Evolutionary conservation across 2,329 filamentous ascomycete genomes (phyloP).

Genomic region (Xylariomycetidae sp.): DNA sequence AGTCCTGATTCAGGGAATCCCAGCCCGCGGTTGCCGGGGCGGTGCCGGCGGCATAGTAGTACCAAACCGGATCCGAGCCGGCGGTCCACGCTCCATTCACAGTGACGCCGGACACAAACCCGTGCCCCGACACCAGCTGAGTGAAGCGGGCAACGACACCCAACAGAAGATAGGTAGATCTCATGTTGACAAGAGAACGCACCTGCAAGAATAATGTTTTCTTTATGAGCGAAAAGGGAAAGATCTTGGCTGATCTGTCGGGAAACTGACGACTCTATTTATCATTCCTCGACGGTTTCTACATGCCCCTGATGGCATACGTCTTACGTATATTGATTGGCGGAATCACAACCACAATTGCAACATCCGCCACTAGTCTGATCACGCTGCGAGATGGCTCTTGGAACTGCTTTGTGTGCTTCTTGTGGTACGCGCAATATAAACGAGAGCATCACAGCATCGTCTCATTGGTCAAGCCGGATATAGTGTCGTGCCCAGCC

Average conservation of each 20-base stretch:
- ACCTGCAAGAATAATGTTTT: neutral
- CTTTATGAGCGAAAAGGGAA: slow-evolving; percentile 8
- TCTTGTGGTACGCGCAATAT: slow-evolving; percentile 1
- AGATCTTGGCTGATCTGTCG: neutral
- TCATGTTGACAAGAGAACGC: too few relatives aligned
- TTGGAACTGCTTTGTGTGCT: slow-evolving; percentile 9
- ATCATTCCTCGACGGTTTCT: too few relatives aligned
- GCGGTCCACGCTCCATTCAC: slow-evolving; percentile 17
- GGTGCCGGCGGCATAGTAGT: slow-evolving; percentile 12
- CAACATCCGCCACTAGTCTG: too few relatives aligned
- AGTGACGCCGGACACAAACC: slow-evolving; percentile 18
- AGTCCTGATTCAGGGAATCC: slow-evolving; percentile 27
- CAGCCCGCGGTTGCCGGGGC: slow-evolving; percentile 16
- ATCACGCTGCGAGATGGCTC: neutral
- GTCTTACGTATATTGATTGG: too few relatives aligned
- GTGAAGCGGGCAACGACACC: slow-evolving; percentile 12
- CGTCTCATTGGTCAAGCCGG: slow-evolving; percentile 7
- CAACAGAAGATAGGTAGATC: slow-evolving; percentile 5
- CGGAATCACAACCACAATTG: too few relatives aligned
- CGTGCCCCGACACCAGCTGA: slow-evolving; percentile 12
- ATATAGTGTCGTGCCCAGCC: slow-evolving; percentile 12
- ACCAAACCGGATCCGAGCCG: slow-evolving; percentile 19
- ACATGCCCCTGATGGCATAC: too few relatives aligned
- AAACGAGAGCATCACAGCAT: neutral
- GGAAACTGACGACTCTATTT: neutral